Percentiles rank a stretch among this genome's conserved stretches.
Conservation (phyloP, 495 filamentous ascomycete species). For the Neurospora intermedia region DNA sequence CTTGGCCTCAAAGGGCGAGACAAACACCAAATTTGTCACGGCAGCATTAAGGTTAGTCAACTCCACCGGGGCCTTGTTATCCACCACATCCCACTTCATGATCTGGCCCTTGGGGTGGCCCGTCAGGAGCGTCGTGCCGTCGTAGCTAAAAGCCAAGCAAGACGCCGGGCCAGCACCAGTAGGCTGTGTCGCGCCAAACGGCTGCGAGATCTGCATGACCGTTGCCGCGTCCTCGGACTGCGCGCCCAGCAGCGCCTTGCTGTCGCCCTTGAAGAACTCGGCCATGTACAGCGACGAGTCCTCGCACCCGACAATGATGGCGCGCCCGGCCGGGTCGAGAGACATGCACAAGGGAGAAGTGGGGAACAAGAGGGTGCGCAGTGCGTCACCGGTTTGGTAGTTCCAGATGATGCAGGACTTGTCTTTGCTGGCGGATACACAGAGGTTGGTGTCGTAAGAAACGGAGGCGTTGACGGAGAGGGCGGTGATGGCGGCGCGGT, state of each 20-base stretch:
- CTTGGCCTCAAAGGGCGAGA: slow-evolving; percentile 32
- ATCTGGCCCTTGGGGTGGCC: slow-evolving; percentile 75
- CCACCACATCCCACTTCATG: slow-evolving; percentile 51
- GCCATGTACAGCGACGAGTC: slow-evolving; percentile 76
- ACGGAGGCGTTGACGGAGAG: slow-evolving; percentile 56
- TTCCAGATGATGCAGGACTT: slow-evolving; percentile 83
- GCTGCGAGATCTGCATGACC: slow-evolving; percentile 44
- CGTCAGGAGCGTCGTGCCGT: slow-evolving; percentile 68
- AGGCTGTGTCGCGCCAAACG: slow-evolving; percentile 51
- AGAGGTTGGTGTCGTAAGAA: slow-evolving; percentile 55
- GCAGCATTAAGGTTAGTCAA: slow-evolving; percentile 62
- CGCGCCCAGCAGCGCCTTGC: slow-evolving; percentile 46
- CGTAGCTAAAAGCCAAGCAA: slow-evolving; percentile 62
- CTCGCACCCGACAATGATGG: slow-evolving; percentile 70
- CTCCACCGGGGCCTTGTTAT: slow-evolving; percentile 54
- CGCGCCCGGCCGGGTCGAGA: slow-evolving; percentile 76
- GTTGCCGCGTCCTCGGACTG: slow-evolving; percentile 39
- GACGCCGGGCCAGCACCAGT: slow-evolving; percentile 42
- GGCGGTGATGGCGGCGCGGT: slow-evolving; percentile 67
- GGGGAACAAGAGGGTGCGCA: slow-evolving; percentile 73
- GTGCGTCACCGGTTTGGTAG: slow-evolving; percentile 59
- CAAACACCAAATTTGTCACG: slow-evolving; percentile 65
- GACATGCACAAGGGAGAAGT: slow-evolving; percentile 58
- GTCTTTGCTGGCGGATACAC: slow-evolving; percentile 68
- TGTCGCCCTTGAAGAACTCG: slow-evolving; percentile 49